These are phyloP conservation scores for Neonectria sp. DNA, from an alignment of 2,329 filamentous ascomycete species.

Conservation along the genomic window DNA sequence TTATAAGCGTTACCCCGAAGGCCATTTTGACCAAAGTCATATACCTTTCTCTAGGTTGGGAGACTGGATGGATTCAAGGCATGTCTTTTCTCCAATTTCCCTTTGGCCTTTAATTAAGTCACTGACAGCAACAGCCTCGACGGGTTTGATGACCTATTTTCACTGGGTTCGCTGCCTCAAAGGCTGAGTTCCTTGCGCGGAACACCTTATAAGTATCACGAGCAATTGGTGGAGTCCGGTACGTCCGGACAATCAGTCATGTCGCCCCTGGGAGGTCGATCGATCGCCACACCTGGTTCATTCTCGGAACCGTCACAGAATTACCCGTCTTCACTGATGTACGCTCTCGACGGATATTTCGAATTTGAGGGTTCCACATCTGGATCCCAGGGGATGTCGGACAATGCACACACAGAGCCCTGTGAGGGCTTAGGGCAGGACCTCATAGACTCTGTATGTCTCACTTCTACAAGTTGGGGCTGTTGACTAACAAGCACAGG, in stretches of 20 bases:
- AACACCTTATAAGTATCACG: constrained; percentile 20
- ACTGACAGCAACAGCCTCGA: constrained; percentile 25
- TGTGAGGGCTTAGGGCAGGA: constrained; percentile 11
- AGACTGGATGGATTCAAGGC: constrained; percentile 29
- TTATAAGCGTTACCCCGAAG: constrained; percentile 32
- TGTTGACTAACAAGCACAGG: neutral
- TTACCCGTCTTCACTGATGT: neutral
- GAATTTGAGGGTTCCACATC: constrained; percentile 19
- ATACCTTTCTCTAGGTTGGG: constrained; percentile 24
- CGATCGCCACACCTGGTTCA: neutral
- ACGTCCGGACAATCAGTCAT: neutral
- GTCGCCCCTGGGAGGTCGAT: neutral
- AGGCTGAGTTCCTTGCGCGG: constrained; percentile 18
- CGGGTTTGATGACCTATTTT: constrained; percentile 29
- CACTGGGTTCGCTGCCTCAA: constrained; percentile 10
- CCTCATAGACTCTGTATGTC: constrained; percentile 21
- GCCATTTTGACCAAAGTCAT: constrained; percentile 28
- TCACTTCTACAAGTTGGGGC: neutral
- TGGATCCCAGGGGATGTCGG: neutral
- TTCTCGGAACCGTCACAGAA: constrained; percentile 6
- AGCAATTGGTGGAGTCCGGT: neutral
- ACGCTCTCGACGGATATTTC: constrained; percentile 27
- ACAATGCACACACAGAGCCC: neutral
- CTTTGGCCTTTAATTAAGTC: too few relatives aligned
- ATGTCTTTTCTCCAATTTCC: neutral